phyloP scores from a whole-genome alignment of 805 yeast species.

The Candida anglica region DNA sequence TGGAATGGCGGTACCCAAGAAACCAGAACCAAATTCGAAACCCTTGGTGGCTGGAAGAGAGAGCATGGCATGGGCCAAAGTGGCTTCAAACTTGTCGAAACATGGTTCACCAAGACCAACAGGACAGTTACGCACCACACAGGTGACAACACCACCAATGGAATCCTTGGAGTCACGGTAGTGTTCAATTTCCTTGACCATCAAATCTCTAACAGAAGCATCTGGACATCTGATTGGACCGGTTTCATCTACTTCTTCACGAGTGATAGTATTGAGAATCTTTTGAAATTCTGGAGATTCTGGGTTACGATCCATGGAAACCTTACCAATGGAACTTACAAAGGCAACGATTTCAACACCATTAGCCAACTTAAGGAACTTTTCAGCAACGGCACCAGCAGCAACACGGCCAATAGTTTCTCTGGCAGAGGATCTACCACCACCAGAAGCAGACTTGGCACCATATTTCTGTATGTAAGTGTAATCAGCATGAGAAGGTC shows the following conservation, averaged over 20 bases:
- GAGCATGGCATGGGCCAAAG: constrained; percentile 95
- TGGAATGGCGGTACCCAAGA: constrained; percentile 81
- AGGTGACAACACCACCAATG: constrained; percentile 96
- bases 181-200: constrained; percentile 84
- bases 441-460: constrained; percentile 90
- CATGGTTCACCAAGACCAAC: constrained; percentile 97
- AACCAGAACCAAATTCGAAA: constrained; percentile 96
- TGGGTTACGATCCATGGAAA: constrained; percentile 73
- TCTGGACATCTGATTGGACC: constrained; percentile 97
- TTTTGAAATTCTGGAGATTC: constrained; percentile 60
- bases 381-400: constrained; percentile 98
- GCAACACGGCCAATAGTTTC: constrained; percentile 99
- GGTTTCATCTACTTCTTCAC: constrained; percentile 81
- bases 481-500: constrained; percentile 97
- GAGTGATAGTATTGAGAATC: constrained; percentile 69
- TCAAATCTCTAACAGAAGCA: constrained; percentile 59
- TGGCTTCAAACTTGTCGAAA: constrained; percentile 94
- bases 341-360: constrained; percentile 94
- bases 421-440: constrained; percentile 96
- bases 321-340: constrained; percentile 86
- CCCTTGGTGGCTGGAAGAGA: constrained; percentile 98
- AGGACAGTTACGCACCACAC: constrained; percentile 92
- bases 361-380: constrained; percentile 70
- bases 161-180: constrained; percentile 86
- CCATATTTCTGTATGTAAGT: constrained; percentile 91